Percentiles rank a stretch among this genome's conserved stretches.
Evolutionary conservation across 805 yeast genomes (phyloP).

Genomic region (Candida arabinofermentans): DNA sequence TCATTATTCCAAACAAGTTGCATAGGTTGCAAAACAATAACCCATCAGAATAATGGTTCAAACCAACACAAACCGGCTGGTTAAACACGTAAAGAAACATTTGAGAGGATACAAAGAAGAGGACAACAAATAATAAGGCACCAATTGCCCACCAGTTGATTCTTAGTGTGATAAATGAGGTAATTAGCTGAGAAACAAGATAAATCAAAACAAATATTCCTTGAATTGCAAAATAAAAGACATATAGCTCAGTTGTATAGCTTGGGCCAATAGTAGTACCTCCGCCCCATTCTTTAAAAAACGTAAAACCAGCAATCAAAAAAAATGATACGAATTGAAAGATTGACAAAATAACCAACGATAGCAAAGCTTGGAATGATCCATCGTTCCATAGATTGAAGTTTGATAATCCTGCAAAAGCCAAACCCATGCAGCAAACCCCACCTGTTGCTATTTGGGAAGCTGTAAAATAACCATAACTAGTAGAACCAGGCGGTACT

Average conservation of each 20-base stretch:
- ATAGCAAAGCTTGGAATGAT: constrained; percentile 57
- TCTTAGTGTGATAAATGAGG: constrained; percentile 63
- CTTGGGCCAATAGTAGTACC: constrained; percentile 36
- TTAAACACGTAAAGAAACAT: constrained; percentile 69
- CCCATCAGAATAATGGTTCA: constrained; percentile 89
- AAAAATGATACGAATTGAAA: constrained; percentile 63
- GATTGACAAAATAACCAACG: constrained; percentile 47
- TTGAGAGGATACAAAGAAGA: constrained; percentile 82
- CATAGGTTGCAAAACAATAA: constrained; percentile 78
- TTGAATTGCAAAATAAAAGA: constrained; percentile 67
- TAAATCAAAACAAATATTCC: constrained; percentile 61
- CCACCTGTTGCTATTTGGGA: constrained; percentile 73
- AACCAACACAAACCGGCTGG: constrained; percentile 56
- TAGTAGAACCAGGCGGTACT: constrained; percentile 72
- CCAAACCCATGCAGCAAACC: constrained; percentile 63
- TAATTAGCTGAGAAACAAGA: constrained; percentile 60
- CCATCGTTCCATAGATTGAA: constrained; percentile 97
- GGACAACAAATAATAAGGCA: constrained; percentile 63
- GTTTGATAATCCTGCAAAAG: constrained; percentile 74
- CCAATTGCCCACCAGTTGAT: constrained; percentile 85
- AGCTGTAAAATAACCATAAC: constrained; percentile 81
- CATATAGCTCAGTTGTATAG: constrained; percentile 65
- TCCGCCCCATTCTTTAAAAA: constrained; percentile 59
- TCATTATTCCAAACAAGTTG: constrained; percentile 81
- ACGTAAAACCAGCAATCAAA: constrained; percentile 61